Evolutionary conservation across 768 basidiomycete genomes (phyloP).

Genomic region (Boletus rubroflammeus): DNA sequence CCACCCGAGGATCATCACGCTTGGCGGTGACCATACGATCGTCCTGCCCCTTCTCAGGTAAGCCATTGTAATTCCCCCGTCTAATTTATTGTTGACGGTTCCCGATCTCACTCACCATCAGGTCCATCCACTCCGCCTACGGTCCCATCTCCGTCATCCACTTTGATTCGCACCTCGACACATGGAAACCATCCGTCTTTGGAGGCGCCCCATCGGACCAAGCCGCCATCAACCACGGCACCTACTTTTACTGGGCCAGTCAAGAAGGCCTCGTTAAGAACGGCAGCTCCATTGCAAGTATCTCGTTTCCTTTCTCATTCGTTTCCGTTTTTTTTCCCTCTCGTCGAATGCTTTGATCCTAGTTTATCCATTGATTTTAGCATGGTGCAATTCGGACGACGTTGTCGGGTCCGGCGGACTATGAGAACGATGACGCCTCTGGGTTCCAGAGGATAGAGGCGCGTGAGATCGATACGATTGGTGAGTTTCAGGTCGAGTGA

Average conservation of each 20-base stretch:
- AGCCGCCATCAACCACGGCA: slow-evolving; percentile 81
- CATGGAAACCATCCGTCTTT: slow-evolving; percentile 73
- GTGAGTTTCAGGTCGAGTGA: slow-evolving; percentile 32
- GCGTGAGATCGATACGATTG: slow-evolving; percentile 79
- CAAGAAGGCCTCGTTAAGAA: slow-evolving; percentile 78
- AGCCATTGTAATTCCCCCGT: not conserved
- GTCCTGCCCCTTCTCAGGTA: slow-evolving; percentile 52
- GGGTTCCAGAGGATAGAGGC: slow-evolving; percentile 85
- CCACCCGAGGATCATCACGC: slow-evolving; percentile 77
- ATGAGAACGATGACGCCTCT: slow-evolving; percentile 69
- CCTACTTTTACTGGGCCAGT: slow-evolving; percentile 88
- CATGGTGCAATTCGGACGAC: slow-evolving; percentile 87
- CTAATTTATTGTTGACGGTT: not conserved
- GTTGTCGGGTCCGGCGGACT: slow-evolving; percentile 72
- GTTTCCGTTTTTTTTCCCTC: slow-evolving; percentile 4
- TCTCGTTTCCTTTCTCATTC: slow-evolving; percentile 30
- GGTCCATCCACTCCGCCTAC: slow-evolving; percentile 73
- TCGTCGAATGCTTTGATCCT: slow-evolving; percentile 61
- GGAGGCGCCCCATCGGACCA: slow-evolving; percentile 70
- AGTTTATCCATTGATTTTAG: slow-evolving; percentile 57
- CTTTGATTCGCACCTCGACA: slow-evolving; percentile 83
- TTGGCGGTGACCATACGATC: slow-evolving; percentile 89
- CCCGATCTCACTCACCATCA: slow-evolving; percentile 14
- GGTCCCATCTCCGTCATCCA: slow-evolving; percentile 81
- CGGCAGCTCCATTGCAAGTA: slow-evolving; percentile 80